Percentiles rank a stretch among this genome's conserved stretches.
These are phyloP conservation scores for Hamigera avellanea DNA, from an alignment of 495 filamentous ascomycete species.

Conservation along the genomic window DNA sequence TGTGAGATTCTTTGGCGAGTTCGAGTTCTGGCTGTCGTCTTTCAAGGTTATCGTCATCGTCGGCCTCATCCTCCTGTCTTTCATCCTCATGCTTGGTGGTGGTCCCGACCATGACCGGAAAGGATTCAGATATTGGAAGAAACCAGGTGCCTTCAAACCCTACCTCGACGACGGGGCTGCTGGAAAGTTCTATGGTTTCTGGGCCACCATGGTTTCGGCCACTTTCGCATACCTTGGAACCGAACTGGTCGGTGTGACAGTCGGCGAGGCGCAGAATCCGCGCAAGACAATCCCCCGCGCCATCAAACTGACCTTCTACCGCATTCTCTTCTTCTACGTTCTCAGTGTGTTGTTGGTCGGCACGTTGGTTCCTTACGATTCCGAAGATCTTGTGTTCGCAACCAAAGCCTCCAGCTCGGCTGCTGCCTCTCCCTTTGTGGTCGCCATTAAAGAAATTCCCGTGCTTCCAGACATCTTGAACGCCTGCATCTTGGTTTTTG, in stretches of 20 bases:
- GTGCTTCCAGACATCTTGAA: conserved; percentile 46
- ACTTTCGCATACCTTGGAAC: conserved; percentile 80
- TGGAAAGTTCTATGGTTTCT: conserved; percentile 61
- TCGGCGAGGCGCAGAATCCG: conserved; percentile 65
- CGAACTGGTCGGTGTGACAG: conserved; percentile 65
- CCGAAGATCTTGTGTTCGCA: conserved; percentile 41
- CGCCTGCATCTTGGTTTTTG: conserved; percentile 64
- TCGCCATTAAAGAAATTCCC: conserved; percentile 45
- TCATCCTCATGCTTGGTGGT: conserved; percentile 63
- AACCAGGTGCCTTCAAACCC: conserved; percentile 49
- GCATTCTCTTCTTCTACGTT: conserved; percentile 74
- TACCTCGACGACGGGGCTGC: conserved; percentile 28
- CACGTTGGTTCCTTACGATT: conserved; percentile 46
- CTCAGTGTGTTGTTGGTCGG: conserved; percentile 41
- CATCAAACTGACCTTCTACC: conserved; percentile 71
- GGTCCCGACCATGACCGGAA: conserved; percentile 57
- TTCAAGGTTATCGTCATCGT: conserved; percentile 67
- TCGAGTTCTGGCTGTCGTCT: conserved; percentile 71
- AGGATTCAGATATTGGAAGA: conserved; percentile 71
- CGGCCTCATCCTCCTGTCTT: conserved; percentile 52
- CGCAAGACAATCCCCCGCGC: conserved; percentile 66
- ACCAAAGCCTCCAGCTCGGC: conserved; percentile 28
- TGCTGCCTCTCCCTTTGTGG: conserved; percentile 51
- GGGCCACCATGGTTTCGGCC: conserved; percentile 65
- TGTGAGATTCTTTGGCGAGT: conserved; percentile 64